Conservation (phyloP, 192 early-diverging fungal genomes). For the Podila horticola region DNA sequence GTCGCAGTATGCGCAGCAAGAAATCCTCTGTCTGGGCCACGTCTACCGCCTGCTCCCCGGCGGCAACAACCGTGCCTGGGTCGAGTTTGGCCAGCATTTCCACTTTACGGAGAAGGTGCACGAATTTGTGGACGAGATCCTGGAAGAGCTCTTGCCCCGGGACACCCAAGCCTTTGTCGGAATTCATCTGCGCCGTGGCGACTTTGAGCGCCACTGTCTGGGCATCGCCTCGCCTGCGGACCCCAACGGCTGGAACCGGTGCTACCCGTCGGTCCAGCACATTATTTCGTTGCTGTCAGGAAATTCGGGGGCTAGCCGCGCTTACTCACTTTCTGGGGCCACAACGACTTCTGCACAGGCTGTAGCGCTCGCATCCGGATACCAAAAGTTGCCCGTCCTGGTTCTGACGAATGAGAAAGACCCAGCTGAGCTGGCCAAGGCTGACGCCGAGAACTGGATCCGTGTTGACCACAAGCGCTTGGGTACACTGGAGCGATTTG, state of each 20-base stretch:
- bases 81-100: slow-evolving; percentile 44
- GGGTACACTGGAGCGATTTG: slow-evolving; percentile 30
- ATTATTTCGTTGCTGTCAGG: slow-evolving; percentile 27
- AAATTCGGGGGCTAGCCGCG: neutral
- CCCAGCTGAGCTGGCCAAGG: slow-evolving; percentile 32
- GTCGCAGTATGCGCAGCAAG: slow-evolving; percentile 17
- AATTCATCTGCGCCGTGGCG: slow-evolving; percentile 31
- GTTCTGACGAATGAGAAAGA: slow-evolving; percentile 37
- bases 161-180: slow-evolving; percentile 20
- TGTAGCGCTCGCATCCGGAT: neutral
- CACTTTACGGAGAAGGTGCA: slow-evolving; percentile 27
- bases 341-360: neutral
- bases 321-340: neutral
- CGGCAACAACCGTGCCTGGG: slow-evolving; percentile 28
- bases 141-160: slow-evolving; percentile 15
- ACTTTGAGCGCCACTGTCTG: slow-evolving; percentile 34
- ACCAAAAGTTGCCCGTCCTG: slow-evolving; percentile 22
- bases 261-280: slow-evolving; percentile 38
- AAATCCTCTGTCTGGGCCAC: slow-evolving; percentile 37
- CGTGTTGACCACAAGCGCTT: slow-evolving; percentile 27
- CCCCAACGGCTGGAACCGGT: slow-evolving; percentile 50
- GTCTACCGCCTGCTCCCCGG: slow-evolving; percentile 42
- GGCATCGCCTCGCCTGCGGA: slow-evolving; percentile 42
- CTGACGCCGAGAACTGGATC: slow-evolving; percentile 39
- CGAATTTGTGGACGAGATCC: slow-evolving; percentile 23